A percentile compares a stretch with the other conserved stretches of the same genome.
Conservation (phyloP, 2,329 filamentous ascomycete species). For the Fusarium multiceps region DNA sequence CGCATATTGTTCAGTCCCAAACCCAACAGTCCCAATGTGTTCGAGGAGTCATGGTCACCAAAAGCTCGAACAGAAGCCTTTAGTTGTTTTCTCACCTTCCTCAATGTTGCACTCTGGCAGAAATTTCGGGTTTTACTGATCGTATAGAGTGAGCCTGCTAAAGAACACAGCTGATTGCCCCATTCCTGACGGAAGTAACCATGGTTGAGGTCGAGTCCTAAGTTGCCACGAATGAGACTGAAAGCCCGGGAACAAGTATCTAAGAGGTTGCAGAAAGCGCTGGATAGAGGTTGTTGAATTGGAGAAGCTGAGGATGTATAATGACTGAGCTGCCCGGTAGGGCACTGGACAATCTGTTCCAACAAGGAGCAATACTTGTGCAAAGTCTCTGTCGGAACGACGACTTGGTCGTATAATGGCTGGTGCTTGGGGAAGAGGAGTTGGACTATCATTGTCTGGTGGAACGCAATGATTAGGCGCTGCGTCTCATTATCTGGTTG, state of each 20-base stretch:
- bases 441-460: constrained; percentile 51
- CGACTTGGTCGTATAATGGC: constrained; percentile 33
- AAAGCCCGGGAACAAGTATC: constrained; percentile 50
- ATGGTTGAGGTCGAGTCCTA: constrained; percentile 34
- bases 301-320: constrained; percentile 31
- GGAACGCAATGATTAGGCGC: constrained; percentile 47
- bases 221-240: constrained; percentile 38
- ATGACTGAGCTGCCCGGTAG: constrained; percentile 39
- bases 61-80: constrained; percentile 44
- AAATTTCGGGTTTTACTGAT: constrained; percentile 47
- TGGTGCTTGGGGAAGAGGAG: constrained; percentile 47
- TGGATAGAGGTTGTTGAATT: constrained; percentile 44
- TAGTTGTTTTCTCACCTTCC: constrained; percentile 46
- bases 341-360: constrained; percentile 46
- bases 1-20: constrained; percentile 28
- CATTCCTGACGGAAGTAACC: constrained; percentile 38
- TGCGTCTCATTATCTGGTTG: constrained; percentile 40
- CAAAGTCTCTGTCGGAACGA: constrained; percentile 40
- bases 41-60: constrained; percentile 26
- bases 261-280: constrained; percentile 47
- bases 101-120: constrained; percentile 41
- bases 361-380: constrained; percentile 47
- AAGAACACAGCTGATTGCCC: constrained; percentile 39
- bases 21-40: constrained; percentile 36
- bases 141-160: constrained; percentile 44